Percentiles rank a stretch among this genome's conserved stretches.
Evolutionary conservation across 2,329 filamentous ascomycete species (phyloP).

Genomic region (Xylaria arbuscula): DNA sequence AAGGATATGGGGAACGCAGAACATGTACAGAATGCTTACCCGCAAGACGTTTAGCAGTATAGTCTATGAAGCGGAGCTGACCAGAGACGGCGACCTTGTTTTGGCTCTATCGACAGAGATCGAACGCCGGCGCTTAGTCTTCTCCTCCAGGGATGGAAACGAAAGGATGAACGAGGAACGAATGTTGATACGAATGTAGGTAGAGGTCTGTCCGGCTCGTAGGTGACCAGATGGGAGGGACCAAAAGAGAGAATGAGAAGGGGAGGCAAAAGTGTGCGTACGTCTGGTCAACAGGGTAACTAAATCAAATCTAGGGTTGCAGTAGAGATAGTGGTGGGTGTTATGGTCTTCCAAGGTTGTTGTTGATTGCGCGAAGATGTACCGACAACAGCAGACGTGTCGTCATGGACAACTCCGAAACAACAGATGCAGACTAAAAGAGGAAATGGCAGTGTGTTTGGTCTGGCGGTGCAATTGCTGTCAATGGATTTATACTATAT

Average conservation of each 20-base stretch:
- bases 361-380: slow-evolving; percentile 22
- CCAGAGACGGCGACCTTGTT: not conserved
- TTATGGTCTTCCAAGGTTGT: slow-evolving; percentile 14
- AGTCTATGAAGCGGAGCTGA: not conserved
- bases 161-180: slow-evolving; percentile 17
- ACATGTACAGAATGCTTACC: slow-evolving; percentile 23
- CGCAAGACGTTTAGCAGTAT: slow-evolving; percentile 3
- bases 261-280: slow-evolving; percentile 40
- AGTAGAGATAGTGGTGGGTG: slow-evolving; percentile 12
- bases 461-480: slow-evolving; percentile 14
- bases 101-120: slow-evolving; percentile 11
- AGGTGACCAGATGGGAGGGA: slow-evolving; percentile 31
- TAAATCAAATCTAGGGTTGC: slow-evolving; percentile 19
- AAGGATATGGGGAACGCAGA: not conserved
- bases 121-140: not conserved
- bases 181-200: slow-evolving; percentile 37
- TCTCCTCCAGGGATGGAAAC: slow-evolving; percentile 13
- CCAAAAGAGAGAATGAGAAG: slow-evolving; percentile 42
- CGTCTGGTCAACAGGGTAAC: slow-evolving; percentile 35
- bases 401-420: slow-evolving; percentile 22
- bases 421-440: not conserved
- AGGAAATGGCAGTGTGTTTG: slow-evolving; percentile 10
- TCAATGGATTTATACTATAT: slow-evolving; percentile 18
- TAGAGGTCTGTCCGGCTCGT: slow-evolving; percentile 32
- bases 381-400: slow-evolving; percentile 28